Conservation (phyloP, 495 filamentous ascomycete species). For the Polyplosphaeria fusca region DNA sequence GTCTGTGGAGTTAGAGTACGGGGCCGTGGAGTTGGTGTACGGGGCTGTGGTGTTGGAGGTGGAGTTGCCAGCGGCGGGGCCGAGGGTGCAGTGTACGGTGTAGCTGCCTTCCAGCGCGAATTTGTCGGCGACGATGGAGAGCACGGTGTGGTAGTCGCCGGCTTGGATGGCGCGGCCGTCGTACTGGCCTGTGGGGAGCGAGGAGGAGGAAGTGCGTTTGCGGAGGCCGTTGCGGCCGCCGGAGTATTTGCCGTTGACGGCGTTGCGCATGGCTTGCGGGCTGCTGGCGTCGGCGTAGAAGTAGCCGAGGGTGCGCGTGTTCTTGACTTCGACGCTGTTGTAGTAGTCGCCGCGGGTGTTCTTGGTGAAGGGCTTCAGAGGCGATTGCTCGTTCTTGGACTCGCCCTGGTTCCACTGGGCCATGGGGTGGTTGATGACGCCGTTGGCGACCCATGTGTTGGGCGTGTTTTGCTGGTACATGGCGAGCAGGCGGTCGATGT, state of each 20-base stretch:
- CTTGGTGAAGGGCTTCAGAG: conserved; percentile 33
- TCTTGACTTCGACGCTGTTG: conserved; percentile 22
- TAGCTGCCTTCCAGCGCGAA: conserved; percentile 25
- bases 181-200: conserved; percentile 5
- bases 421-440: conserved; percentile 21
- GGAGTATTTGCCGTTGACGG: background rate
- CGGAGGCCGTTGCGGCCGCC: conserved; percentile 22
- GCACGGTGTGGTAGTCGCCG: conserved; percentile 28
- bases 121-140: conserved; percentile 27
- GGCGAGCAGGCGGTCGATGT: conserved; percentile 33
- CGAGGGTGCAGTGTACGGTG: conserved; percentile 27
- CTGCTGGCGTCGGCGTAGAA: conserved; percentile 25
- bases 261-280: background rate
- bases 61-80: conserved; percentile 23
- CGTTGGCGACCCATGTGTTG: conserved; percentile 26
- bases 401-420: conserved; percentile 26
- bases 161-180: conserved; percentile 21
- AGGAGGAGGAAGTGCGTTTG: conserved; percentile 2
- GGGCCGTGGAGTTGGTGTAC: conserved; percentile 8
- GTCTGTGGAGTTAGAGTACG: conserved; percentile 21
- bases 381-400: conserved; percentile 21
- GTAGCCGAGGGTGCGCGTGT: conserved; percentile 25
- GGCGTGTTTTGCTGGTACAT: conserved; percentile 29
- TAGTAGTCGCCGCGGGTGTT: conserved; percentile 28
- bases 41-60: conserved; percentile 3